Base-by-base conservation (phyloP, 352 stramenopile genomes). In the Globisporangium alternatum region DNA sequence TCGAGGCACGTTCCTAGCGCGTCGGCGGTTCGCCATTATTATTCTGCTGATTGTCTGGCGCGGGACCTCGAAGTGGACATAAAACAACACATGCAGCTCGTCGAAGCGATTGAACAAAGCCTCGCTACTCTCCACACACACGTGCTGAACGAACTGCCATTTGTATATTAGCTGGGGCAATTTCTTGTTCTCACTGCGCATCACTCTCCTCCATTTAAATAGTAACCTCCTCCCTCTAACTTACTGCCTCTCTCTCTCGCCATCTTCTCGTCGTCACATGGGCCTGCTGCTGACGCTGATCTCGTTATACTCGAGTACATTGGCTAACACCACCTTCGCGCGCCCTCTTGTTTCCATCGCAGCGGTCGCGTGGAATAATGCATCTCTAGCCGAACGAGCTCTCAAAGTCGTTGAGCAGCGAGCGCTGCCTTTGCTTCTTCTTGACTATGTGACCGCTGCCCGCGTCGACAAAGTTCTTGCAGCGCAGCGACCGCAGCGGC, bases 381-480 rank as follows among this genome's bases (percentile, higher is more conserved):
- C 31, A 2, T 2, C 1, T 43, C 60, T 51, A 69, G 10, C 64
- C 65, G 41, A 75, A 75, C 49, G 68, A 68, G 60, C 52, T 64
- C 62, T 84, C 72, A 43, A 87, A 65, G 17, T 67, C 72, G 21
- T 67, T 66, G 39, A 77, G 72, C 28, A 75, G 57, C 13, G 70
- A 67, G 13, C 60, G 65, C 55, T 43, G 44, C 19, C 66, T 67
- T 31, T 65, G 48, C 45, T 83, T 83, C 66, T 83, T 87, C 70
- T 81, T 83, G 22, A 82, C 57, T 28, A 85, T 76, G 60, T 81
- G 77, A 5, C 78, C 74, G 3, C 77, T 66, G 22, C 78, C 78
- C 37, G 76, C 76, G 21, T 76, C 72, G 15, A 91, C 71, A 58
- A 90, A 91, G 64, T 90, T 81, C 59, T 88, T 85, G 65, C 68